phyloP scores from a whole-genome alignment of 768 basidiomycete species.

The Ramaria rubella region DNA sequence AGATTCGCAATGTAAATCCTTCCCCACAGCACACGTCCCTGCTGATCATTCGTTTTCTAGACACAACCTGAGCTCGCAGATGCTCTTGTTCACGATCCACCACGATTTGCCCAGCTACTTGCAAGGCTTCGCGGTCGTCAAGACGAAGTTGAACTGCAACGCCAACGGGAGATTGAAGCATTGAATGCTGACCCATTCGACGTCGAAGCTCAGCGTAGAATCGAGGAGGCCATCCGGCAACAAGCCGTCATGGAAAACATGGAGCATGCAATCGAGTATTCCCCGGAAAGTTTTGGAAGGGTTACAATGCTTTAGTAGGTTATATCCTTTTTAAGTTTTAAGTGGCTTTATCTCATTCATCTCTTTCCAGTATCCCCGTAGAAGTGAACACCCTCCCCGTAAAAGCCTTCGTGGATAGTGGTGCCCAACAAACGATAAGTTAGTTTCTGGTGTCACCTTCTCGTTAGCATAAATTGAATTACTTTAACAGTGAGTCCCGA shows the following conservation, averaged over 20 bases:
- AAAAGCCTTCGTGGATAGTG: conserved; percentile 97
- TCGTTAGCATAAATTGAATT: neutral
- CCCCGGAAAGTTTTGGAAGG: conserved; percentile 87
- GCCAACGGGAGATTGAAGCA: conserved; percentile 53
- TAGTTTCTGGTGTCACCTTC: conserved; percentile 23
- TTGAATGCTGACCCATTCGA: conserved; percentile 89
- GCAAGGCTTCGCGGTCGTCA: conserved; percentile 54
- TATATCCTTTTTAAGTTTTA: neutral
- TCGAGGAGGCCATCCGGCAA: conserved; percentile 89
- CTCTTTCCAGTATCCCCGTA: conserved; percentile 61
- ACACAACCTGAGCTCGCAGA: conserved; percentile 73
- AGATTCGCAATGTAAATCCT: conserved; percentile 56
- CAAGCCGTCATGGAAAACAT: conserved; percentile 88
- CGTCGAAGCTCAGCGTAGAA: conserved; percentile 84
- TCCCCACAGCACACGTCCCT: neutral
- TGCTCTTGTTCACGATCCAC: conserved; percentile 62
- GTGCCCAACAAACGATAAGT: conserved; percentile 97
- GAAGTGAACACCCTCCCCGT: conserved; percentile 89
- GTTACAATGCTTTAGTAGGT: conserved; percentile 97
- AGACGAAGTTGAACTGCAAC: conserved; percentile 44
- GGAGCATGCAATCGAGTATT: conserved; percentile 89
- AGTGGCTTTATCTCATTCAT: neutral
- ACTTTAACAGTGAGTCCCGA: conserved; percentile 71
- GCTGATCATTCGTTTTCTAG: conserved; percentile 34
- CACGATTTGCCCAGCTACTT: conserved; percentile 69